Evolutionary conservation across 148 eudicot genomes (phyloP), one percentile per base, ranked within the genome.

Genomic region (Diospyros kaki): DNA sequence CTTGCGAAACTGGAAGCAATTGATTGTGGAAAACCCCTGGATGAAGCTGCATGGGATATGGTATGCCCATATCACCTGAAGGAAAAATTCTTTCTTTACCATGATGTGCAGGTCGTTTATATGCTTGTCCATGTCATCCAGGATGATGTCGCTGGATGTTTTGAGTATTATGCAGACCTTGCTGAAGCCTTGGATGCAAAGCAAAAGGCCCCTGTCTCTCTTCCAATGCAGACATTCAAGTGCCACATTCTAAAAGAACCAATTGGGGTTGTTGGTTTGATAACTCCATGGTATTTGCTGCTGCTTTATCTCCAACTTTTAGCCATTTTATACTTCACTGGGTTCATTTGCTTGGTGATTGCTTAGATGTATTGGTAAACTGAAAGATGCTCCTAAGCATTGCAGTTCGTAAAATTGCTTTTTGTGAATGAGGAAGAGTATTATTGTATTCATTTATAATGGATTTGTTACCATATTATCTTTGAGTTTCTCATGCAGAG

Each of bases 81-180:
- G 54, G 60, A 18, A 52, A 3, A 42, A 54, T 51, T 15, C 28
- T 28, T 28, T 28, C 28, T 17, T 64, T 64, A 50, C 75, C 46
- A 46, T 68, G 51, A 65, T 18, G 40, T 51, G 11, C 15, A 52
- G 46, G 65, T 2, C 55, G 55, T 61, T 74, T 70, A 74, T 74
- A 13, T 58, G 66, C 48, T 44, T 72, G 46, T 79, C 66, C 55
- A 39, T 78, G 73, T 81, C 68, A 68, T 79, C 48, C 80, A 95
- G 99, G 99, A 95, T 81, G 98, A 95, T 86, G 99, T 95, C 77
- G 94, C 97, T 78, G 86, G 83, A 28, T 93, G 98, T 80, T 95
- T 95, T 55, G 98, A 95, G 65, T 95, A 95, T 72, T 88, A 89
- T 83, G 99, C 99, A 44, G 96, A 83, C 67, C 93, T 89, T 80